Evolutionary conservation across 1,139 yeast genomes (phyloP).

Genomic region (Yamadazyma atlantica): DNA sequence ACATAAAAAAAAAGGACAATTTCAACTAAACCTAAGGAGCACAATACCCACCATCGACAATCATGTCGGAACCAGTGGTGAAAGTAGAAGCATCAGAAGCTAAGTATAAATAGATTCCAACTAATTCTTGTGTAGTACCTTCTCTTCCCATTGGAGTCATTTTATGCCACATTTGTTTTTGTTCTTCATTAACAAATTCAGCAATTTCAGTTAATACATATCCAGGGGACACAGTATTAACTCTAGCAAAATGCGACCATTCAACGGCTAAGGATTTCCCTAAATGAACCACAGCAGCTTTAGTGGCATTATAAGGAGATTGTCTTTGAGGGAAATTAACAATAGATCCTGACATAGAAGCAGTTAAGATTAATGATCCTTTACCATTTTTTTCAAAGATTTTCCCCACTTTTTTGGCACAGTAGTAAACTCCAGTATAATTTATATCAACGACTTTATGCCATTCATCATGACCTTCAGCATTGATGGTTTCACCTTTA

Average conservation of each 20-base stretch:
- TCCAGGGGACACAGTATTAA: constrained; percentile 80
- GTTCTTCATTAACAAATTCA: constrained; percentile 38
- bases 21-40: constrained; percentile 26
- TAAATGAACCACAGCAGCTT: constrained; percentile 82
- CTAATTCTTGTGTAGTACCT: constrained; percentile 78
- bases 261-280: constrained; percentile 78
- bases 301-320: constrained; percentile 82
- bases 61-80: constrained; percentile 79
- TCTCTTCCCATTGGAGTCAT: constrained; percentile 77
- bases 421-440: constrained; percentile 73
- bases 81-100: constrained; percentile 81
- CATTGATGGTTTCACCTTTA: constrained; percentile 66
- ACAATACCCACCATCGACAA: constrained; percentile 85
- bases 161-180: constrained; percentile 37
- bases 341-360: constrained; percentile 83
- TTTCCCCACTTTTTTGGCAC: constrained; percentile 69
- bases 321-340: constrained; percentile 85
- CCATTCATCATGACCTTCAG: constrained; percentile 54
- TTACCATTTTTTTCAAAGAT: constrained; percentile 67
- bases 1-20: constrained; percentile 1
- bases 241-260: constrained; percentile 80
- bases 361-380: constrained; percentile 75
- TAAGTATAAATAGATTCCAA: constrained; percentile 77
- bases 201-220: constrained; percentile 62
- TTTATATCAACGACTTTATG: constrained; percentile 68